phyloP scores from a whole-genome alignment of 495 filamentous ascomycete species.

The Pyrenopolyporus hunteri region DNA sequence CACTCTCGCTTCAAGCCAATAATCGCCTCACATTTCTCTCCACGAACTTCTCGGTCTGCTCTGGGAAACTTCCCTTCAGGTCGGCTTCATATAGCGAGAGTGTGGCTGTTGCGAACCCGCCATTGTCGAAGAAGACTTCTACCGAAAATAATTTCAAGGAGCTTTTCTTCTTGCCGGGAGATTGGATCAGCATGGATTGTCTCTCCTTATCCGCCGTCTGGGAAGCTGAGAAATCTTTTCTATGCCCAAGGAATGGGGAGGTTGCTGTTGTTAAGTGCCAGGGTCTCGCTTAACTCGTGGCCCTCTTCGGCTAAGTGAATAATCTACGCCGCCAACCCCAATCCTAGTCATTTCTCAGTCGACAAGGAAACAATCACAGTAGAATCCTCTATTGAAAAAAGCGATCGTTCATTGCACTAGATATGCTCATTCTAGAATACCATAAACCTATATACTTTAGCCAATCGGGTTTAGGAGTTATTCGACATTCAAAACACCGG shows the following conservation, averaged over 20 bases:
- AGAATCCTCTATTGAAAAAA: no score
- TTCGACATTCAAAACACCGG: no score
- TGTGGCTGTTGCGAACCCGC: not conserved
- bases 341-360: no score
- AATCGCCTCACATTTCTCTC: not conserved
- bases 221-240: slow-evolving; percentile 35
- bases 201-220: slow-evolving; percentile 38
- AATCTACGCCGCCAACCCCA: no score
- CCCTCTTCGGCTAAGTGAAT: no score
- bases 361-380: no score
- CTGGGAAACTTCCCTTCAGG: not conserved
- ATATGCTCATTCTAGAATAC: no score
- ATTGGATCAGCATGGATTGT: slow-evolving; percentile 39
- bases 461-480: no score
- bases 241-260: slow-evolving; percentile 44
- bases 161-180: slow-evolving; percentile 4
- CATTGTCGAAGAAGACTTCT: not conserved
- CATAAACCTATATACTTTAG: no score
- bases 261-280: slow-evolving; percentile 38
- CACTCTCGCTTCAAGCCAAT: not conserved
- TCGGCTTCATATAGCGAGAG: not conserved
- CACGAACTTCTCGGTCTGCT: not conserved
- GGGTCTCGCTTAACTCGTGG: not conserved
- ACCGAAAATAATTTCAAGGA: slow-evolving; percentile 1
- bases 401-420: no score